phyloP scores from a whole-genome alignment of 176 grass and related monocot genomes.

The Oryza glaberrima region DNA sequence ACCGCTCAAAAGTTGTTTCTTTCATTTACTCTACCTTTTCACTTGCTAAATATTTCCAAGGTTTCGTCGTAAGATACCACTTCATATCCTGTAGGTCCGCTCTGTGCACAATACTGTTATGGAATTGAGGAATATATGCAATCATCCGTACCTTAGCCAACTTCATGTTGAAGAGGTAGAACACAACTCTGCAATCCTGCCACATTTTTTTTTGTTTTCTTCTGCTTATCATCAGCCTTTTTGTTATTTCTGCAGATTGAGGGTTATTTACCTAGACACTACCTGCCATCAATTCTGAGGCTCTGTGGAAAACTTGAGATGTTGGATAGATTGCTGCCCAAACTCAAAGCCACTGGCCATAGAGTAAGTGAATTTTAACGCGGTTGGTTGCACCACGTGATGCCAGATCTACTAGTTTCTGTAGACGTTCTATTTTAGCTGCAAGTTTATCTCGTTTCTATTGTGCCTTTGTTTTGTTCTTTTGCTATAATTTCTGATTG shows the following conservation, averaged over 20 bases:
- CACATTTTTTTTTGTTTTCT: slow-evolving; percentile 29
- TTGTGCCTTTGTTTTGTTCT: neutral
- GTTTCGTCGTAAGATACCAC: slow-evolving; percentile 27
- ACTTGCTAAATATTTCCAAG: slow-evolving; percentile 27
- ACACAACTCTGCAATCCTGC: slow-evolving; percentile 22
- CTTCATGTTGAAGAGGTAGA: slow-evolving; percentile 91
- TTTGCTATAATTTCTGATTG: slow-evolving; percentile 24
- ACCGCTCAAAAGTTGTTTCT: slow-evolving; percentile 34
- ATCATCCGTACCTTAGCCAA: slow-evolving; percentile 97
- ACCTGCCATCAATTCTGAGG: slow-evolving; percentile 83
- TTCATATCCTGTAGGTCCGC: slow-evolving; percentile 62
- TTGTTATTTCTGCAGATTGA: slow-evolving; percentile 74
- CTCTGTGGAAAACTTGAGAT: slow-evolving; percentile 98
- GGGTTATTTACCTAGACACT: slow-evolving; percentile 88
- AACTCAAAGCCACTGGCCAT: slow-evolving; percentile 95
- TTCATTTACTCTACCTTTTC: slow-evolving; percentile 36
- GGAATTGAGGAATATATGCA: slow-evolving; percentile 99
- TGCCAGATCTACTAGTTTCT: neutral
- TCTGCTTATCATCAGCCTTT: slow-evolving; percentile 19
- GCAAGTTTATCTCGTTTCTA: slow-evolving; percentile 16
- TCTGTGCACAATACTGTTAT: slow-evolving; percentile 98
- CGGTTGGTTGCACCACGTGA: slow-evolving; percentile 3
- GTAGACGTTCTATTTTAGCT: neutral
- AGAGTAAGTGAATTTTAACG: slow-evolving; percentile 58
- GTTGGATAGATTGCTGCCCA: slow-evolving; percentile 91